Conservation (phyloP, 1,284 basidiomycete genomes). For the Volvariella surrecta region DNA sequence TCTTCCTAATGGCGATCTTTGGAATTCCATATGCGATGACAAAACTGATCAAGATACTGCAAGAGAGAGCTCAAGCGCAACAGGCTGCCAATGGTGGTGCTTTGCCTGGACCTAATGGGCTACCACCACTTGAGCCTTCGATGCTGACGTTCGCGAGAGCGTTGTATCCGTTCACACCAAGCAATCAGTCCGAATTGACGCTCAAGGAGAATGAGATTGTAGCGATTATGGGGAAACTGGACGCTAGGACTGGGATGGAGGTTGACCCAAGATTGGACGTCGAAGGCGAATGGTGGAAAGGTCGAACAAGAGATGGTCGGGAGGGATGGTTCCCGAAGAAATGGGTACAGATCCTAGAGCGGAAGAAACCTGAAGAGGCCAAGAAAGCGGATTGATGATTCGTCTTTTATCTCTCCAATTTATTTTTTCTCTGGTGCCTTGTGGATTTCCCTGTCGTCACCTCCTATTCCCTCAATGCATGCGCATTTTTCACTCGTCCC, state of each 20-base stretch:
- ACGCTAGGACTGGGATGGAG: conserved; percentile 60
- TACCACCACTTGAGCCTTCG: conserved; percentile 63
- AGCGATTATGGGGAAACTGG: conserved; percentile 82
- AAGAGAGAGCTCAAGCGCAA: conserved; percentile 49
- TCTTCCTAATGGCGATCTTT: conserved; percentile 94
- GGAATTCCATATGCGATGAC: conserved; percentile 95
- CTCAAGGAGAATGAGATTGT: conserved; percentile 92
- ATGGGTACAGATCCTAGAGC: conserved; percentile 73
- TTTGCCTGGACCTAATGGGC: conserved; percentile 23
- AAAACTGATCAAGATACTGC: conserved; percentile 77
- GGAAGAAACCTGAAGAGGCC: conserved; percentile 26
- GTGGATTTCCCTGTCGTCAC: too few relatives aligned
- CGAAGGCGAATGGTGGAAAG: conserved; percentile 92
- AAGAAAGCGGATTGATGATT: conserved; percentile 21
- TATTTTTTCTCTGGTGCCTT: too few relatives aligned
- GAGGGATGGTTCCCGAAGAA: conserved; percentile 97
- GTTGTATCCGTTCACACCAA: conserved; percentile 72
- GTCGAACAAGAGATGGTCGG: conserved; percentile 86
- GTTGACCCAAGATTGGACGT: conserved; percentile 68
- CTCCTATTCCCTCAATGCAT: too few relatives aligned
- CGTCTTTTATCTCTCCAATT: too few relatives aligned
- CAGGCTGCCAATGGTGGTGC: conserved; percentile 27
- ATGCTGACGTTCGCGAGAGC: conserved; percentile 85
- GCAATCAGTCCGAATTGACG: conserved; percentile 70
- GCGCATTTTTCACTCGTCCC: too few relatives aligned